Percentiles rank a stretch among this genome's conserved stretches.
phyloP scores from a whole-genome alignment of 495 filamentous ascomycete species.

The Xylona heveae region DNA sequence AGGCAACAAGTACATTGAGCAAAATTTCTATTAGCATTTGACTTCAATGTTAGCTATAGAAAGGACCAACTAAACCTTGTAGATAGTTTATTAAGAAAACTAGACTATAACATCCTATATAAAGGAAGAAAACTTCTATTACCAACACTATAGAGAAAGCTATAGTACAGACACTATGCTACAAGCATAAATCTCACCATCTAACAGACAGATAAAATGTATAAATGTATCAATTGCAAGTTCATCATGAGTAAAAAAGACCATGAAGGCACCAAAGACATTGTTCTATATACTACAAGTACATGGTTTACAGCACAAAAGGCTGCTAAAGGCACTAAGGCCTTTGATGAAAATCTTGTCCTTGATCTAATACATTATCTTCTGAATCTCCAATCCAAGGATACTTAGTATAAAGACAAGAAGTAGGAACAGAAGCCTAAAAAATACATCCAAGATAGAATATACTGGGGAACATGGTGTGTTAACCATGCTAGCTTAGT shows the following conservation, averaged over 20 bases:
- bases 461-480: not conserved
- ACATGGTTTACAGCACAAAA: not conserved
- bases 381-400: not conserved
- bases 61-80: constrained; percentile 7
- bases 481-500: not conserved
- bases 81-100: constrained; percentile 4
- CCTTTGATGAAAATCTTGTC: constrained; percentile 1
- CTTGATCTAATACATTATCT: not conserved
- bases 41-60: constrained; percentile 9
- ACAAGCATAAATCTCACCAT: not conserved
- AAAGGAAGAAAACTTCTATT: constrained; percentile 1
- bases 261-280: not conserved
- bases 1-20: constrained; percentile 6
- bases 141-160: constrained; percentile 3
- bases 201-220: not conserved
- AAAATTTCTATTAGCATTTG: constrained; percentile 3
- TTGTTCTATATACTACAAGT: not conserved
- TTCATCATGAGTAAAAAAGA: too few species aligned
- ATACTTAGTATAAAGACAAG: not conserved
- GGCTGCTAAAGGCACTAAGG: not conserved
- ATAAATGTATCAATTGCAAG: not conserved
- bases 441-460: not conserved
- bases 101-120: constrained; percentile 2
- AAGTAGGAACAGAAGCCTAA: not conserved
- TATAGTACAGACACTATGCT: not conserved